Base-by-base conservation (phyloP, 805 yeast species). In the Zygoascus tannicola region DNA sequence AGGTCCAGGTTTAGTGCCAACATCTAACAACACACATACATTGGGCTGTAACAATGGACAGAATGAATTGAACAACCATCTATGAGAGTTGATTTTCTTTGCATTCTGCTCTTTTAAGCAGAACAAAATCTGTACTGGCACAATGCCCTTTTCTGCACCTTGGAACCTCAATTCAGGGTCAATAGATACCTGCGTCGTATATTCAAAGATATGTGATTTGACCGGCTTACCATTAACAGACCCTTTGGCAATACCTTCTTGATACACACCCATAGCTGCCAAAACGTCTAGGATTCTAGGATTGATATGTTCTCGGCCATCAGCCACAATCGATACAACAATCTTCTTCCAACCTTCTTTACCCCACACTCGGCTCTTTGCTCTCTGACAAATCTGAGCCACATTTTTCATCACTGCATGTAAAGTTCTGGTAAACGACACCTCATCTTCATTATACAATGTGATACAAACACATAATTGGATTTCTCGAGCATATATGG, bases 391-490 rank as follows among this genome's bases (percentile, higher is more conserved):
- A 42, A 92, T 69, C 57, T 87, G 92, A 2, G 95, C 85, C 46
- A 92, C 76, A 63, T 94, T 92, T 56, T 79, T 83, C 85, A 90
- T 85, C 14, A 92, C 90, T 0, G 95, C 85, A 62, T 94, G 95
- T 74, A 92, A 71, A 0, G 98, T 94, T 65, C 97, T 77, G 1
- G 97, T 85, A 60, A 92, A 78, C 2, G 94, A 75, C 43, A 72
- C 71, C 61, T 88, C 96, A 62, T 85, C 94, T 65, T 92, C 99
- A 57, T 92, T 92, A 67, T 90, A 92, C 97, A 92, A 90, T 26
- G 98, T 92, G 52, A 92, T 77, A 65, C 97, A 88, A 41, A 92
- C 76, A 37, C 84, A 87, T 32, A 92, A 68, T 65, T 94, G 97
- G 22, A 92, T 90, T 56, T 87, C 96, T 59, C 98, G 78, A 52